Percentiles rank a stretch among this genome's conserved stretches.
These are phyloP conservation scores for Globisporangium rhizosaccharum DNA, from an alignment of 352 stramenopile species.

Conservation along the genomic window DNA sequence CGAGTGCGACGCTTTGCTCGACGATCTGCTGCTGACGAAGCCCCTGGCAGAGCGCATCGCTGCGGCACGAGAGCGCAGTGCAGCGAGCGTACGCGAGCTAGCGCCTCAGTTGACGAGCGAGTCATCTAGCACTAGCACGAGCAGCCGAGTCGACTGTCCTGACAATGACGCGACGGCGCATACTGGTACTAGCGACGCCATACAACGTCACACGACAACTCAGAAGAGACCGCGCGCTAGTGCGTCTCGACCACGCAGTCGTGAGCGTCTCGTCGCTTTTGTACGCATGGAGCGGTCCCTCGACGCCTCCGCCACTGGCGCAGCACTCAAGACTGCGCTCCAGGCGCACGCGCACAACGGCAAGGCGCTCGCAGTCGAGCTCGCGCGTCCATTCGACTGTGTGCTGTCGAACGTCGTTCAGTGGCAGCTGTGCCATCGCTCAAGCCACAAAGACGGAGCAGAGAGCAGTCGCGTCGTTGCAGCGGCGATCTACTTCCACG, in stretches of 20 bases:
- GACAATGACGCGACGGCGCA: background rate
- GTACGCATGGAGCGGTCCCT: conserved; percentile 48
- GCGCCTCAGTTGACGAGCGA: background rate
- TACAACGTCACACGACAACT: background rate
- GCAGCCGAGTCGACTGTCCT: background rate
- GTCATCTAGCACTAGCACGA: background rate
- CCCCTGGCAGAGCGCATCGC: conserved; percentile 11
- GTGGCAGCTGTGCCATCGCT: conserved; percentile 26
- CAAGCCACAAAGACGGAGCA: background rate
- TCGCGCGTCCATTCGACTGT: conserved; percentile 31
- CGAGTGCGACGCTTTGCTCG: conserved; percentile 12
- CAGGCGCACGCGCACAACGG: conserved; percentile 50
- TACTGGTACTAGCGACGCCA: conserved; percentile 1
- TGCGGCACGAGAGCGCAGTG: background rate
- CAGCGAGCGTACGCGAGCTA: background rate
- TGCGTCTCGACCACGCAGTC: conserved; percentile 3
- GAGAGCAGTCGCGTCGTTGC: conserved; percentile 6
- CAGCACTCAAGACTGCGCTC: conserved; percentile 33
- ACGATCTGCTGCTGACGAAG: conserved; percentile 4
- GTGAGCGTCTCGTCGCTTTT: conserved; percentile 13
- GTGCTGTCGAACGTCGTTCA: conserved; percentile 24
- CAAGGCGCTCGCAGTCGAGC: conserved; percentile 31
- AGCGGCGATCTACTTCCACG: conserved; percentile 39
- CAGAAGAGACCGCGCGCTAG: conserved; percentile 1
- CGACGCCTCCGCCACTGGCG: conserved; percentile 25